These are phyloP conservation scores for Chlorella sp. DNA, from an alignment of 139 green algal species.

Conservation along the genomic window DNA sequence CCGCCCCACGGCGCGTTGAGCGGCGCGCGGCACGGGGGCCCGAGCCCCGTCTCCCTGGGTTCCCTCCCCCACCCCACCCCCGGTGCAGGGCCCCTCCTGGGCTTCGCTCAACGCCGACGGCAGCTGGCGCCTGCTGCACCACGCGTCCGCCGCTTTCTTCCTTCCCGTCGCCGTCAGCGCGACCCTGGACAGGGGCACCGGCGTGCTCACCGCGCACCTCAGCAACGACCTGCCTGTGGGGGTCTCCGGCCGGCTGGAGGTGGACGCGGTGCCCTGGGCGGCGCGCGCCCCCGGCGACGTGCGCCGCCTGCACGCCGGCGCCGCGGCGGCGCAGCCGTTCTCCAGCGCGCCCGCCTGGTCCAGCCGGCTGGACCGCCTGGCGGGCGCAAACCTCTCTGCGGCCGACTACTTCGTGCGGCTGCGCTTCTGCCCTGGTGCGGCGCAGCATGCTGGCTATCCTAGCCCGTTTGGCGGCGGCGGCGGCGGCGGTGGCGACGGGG, in stretches of 20 bases:
- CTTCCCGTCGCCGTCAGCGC: conserved; percentile 36
- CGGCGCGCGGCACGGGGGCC: neutral
- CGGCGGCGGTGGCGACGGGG: neutral
- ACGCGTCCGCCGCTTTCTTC: conserved; percentile 46
- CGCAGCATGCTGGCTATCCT: neutral
- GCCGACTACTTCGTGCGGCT: conserved; percentile 19
- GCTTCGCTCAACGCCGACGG: conserved; percentile 58
- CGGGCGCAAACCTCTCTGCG: neutral
- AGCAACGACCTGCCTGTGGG: conserved; percentile 36
- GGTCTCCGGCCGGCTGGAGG: neutral
- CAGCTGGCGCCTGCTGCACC: conserved; percentile 70
- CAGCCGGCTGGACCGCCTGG: neutral
- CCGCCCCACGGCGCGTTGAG: neutral
- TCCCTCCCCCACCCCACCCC: neutral
- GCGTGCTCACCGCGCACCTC: conserved; percentile 3
- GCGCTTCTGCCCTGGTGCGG: conserved; percentile 14
- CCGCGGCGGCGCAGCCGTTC: neutral
- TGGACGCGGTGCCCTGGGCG: neutral
- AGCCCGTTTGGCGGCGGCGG: neutral
- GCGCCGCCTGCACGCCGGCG: neutral
- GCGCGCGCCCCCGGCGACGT: neutral
- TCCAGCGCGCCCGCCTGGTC: neutral
- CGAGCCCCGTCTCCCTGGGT: neutral
- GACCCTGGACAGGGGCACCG: neutral
- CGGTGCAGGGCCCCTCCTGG: conserved; percentile 63